Evolutionary conservation across 257 asterid species (phyloP).

Genomic region (Solanum lycopersicoides): DNA sequence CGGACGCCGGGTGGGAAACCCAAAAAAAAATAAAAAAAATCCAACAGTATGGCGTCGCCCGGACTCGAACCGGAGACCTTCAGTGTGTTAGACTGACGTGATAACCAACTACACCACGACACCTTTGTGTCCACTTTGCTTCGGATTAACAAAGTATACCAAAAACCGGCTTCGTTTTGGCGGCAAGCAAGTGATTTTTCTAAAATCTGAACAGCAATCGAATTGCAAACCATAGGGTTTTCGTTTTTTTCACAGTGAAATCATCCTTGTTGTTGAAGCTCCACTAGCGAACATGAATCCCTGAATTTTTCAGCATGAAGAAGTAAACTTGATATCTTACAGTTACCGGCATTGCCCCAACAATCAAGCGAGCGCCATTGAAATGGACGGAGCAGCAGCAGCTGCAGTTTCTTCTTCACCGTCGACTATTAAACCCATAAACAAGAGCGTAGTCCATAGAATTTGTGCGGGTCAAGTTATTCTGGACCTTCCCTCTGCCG

Average conservation of each 20-base stretch:
- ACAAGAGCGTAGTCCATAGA: slow-evolving; percentile 63
- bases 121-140: background rate
- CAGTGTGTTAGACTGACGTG: slow-evolving; percentile 88
- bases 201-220: too few relatives aligned
- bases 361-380: background rate
- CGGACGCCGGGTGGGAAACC: too few relatives aligned
- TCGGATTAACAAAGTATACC: fast-evolving
- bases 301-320: background rate
- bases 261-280: background rate
- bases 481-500: slow-evolving; percentile 87
- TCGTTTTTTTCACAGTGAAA: background rate
- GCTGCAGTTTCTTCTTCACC: background rate
- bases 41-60: slow-evolving; percentile 64
- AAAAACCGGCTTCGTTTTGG: background rate
- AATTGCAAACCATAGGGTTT: background rate
- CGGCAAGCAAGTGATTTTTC: background rate
- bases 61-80: slow-evolving; percentile 84
- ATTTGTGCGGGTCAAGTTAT: slow-evolving; percentile 94
- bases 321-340: background rate
- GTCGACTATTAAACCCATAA: slow-evolving; percentile 47
- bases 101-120: slow-evolving; percentile 91
- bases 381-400: slow-evolving; percentile 26
- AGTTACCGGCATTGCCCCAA: background rate
- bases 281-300: background rate
- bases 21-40: too few relatives aligned